Percentiles rank a stretch among this genome's conserved stretches.
These are phyloP conservation scores for Leccinellum rugosiceps DNA, from an alignment of 768 basidiomycete species.

Conservation along the genomic window DNA sequence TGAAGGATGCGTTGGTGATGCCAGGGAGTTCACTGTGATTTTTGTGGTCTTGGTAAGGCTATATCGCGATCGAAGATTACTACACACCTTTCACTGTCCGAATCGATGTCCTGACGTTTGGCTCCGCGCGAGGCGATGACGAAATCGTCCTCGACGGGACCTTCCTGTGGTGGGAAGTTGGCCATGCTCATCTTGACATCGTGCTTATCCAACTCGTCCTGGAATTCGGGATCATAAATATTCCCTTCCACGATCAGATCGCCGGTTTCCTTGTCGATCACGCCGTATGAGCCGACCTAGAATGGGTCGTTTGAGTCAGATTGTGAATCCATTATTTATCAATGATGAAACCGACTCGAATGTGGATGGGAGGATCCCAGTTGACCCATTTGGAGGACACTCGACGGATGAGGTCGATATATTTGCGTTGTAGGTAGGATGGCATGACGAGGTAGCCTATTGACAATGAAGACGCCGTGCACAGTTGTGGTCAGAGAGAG, in stretches of 20 bases:
- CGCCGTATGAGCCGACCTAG: slow-evolving; percentile 37
- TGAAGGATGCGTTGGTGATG: slow-evolving; percentile 27
- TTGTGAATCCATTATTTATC: neutral
- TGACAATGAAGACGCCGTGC: neutral
- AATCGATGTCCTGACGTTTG: slow-evolving; percentile 9
- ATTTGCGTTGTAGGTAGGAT: slow-evolving; percentile 27
- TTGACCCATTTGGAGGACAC: slow-evolving; percentile 36
- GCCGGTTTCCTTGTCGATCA: slow-evolving; percentile 31
- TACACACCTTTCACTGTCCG: slow-evolving; percentile 20
- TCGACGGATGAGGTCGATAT: slow-evolving; percentile 32
- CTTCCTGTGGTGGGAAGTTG: slow-evolving; percentile 15
- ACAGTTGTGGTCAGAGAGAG: neutral
- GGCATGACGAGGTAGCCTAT: slow-evolving; percentile 3
- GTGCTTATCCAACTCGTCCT: slow-evolving; percentile 14
- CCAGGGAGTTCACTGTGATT: slow-evolving; percentile 12
- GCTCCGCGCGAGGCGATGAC: slow-evolving; percentile 23
- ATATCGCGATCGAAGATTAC: neutral
- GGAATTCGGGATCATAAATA: slow-evolving; percentile 29
- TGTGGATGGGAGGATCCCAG: slow-evolving; percentile 32
- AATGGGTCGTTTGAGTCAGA: neutral
- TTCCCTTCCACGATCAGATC: slow-evolving; percentile 34
- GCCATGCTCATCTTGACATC: slow-evolving; percentile 12
- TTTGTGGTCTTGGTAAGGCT: neutral
- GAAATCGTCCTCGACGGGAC: slow-evolving; percentile 21
- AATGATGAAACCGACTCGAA: slow-evolving; percentile 21